Conservation (phyloP, 176 grass and related monocot genomes). For the Triticum timopheevii region DNA sequence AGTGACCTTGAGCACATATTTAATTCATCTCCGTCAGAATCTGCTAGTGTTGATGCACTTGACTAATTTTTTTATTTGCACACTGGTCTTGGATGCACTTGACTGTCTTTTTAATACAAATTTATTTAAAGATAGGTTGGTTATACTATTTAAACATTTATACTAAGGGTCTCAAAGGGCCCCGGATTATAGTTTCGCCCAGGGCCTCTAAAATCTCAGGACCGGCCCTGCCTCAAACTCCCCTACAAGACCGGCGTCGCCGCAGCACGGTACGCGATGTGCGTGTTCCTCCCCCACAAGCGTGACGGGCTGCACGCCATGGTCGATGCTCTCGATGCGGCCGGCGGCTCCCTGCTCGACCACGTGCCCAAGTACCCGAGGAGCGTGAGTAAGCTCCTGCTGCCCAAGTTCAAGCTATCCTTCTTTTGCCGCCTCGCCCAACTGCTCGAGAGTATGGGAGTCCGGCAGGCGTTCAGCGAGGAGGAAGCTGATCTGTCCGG, state of each 20-base stretch:
- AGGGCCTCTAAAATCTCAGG: too few relatives aligned
- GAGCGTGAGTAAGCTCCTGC: neutral
- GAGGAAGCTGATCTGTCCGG: neutral
- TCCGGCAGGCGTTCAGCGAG: neutral
- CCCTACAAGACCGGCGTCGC: neutral
- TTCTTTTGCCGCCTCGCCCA: neutral
- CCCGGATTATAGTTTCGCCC: too few relatives aligned
- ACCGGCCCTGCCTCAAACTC: neutral
- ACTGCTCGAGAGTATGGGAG: neutral
- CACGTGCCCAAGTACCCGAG: neutral
- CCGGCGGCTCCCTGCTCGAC: neutral
- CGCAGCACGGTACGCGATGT: neutral
- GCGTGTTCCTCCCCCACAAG: constrained; percentile 25
- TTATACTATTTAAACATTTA: too few relatives aligned
- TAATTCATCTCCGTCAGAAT: too few relatives aligned
- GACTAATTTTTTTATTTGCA: too few relatives aligned
- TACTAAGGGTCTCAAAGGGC: too few relatives aligned
- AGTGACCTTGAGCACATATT: too few relatives aligned
- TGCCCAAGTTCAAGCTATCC: constrained; percentile 9
- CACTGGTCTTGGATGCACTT: too few relatives aligned
- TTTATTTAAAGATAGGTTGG: too few relatives aligned
- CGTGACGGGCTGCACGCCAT: constrained; percentile 20
- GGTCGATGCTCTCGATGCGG: neutral
- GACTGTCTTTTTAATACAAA: too few relatives aligned
- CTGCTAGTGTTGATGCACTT: too few relatives aligned